Evolutionary conservation across 306 rosid genomes (phyloP), one percentile per base, ranked within the genome.

Genomic region (Lithocarpus polystachyus): DNA sequence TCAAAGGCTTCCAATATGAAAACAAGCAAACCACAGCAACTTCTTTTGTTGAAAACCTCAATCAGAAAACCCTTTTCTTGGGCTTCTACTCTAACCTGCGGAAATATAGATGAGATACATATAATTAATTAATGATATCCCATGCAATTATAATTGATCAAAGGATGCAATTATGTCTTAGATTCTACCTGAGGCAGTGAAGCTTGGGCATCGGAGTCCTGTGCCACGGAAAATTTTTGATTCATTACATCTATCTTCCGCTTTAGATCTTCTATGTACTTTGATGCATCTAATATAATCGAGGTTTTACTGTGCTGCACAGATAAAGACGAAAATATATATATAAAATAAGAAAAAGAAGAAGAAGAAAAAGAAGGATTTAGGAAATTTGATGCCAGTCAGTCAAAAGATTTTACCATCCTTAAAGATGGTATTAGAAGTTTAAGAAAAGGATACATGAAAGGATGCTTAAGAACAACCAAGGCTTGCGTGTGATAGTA

Each of bases 1-100:
- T 86, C 91, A 73, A 91, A 72, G 51, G 96, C 91, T 84, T 91
- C 93, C 77, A 91, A 76, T 31, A 91, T 67, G 82, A 82, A 89
- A 79, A 86, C 92, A 72, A 91, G 77, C 79, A 91, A 77, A 17
- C 93, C 96, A 6, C 79, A 28, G 54, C 96, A 86, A 26, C 78
- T 84, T 76, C 56, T 86, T 75, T 84, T 64, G 24, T 82, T 77
- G n/a, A 48, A 23, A 72, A 91, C 88, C 84, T 84, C 85, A 19
- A 91, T 86, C 62, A 76, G 40, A 75, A 91, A 91, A 7, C 89
- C 85, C 35, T 29, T 77, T 62, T 86, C 85, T 75, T 65, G 60
- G 7, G 65, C 24, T 77, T 87, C 91, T 37, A 91, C 93, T 68
- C 45, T 82, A 40, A 89, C 64, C 88, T 87, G 72, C 81, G 69